phyloP scores from a whole-genome alignment of 768 basidiomycete genomes.

The Kwoniella sp. region DNA sequence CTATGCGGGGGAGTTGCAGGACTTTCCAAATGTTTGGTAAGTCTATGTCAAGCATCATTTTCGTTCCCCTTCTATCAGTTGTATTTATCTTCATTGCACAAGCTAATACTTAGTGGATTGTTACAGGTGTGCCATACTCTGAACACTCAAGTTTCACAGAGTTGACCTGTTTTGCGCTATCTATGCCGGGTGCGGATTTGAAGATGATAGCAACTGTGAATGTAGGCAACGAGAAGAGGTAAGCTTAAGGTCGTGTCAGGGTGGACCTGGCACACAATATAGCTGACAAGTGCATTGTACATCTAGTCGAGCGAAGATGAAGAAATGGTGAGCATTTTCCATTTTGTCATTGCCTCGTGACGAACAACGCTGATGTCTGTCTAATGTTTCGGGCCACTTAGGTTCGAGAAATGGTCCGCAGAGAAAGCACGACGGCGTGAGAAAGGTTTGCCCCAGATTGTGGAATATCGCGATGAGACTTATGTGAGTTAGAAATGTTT shows the following conservation, averaged over 20 bases:
- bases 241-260: neutral
- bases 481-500: slow-evolving; percentile 50
- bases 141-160: slow-evolving; percentile 97
- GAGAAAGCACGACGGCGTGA: slow-evolving; percentile 68
- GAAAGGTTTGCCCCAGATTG: slow-evolving; percentile 50
- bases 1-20: slow-evolving; percentile 70
- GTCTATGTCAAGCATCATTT: slow-evolving; percentile 56
- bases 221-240: slow-evolving; percentile 55
- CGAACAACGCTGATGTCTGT: neutral
- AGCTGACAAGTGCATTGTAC: slow-evolving; percentile 35
- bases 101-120: slow-evolving; percentile 16
- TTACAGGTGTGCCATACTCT: slow-evolving; percentile 66
- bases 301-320: slow-evolving; percentile 74
- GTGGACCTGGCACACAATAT: neutral
- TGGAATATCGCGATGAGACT: slow-evolving; percentile 53
- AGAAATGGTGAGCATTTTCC: slow-evolving; percentile 59
- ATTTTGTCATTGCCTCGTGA: neutral
- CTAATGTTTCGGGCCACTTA: too few relatives aligned
- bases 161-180: slow-evolving; percentile 90
- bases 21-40: slow-evolving; percentile 75
- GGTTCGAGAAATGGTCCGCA: slow-evolving; percentile 85
- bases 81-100: too few relatives aligned
- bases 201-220: slow-evolving; percentile 88
- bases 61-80: neutral
- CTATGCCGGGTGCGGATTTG: slow-evolving; percentile 68